Base-by-base conservation (phyloP, 2,329 filamentous ascomycete genomes). In the Elsinoe batatas region DNA sequence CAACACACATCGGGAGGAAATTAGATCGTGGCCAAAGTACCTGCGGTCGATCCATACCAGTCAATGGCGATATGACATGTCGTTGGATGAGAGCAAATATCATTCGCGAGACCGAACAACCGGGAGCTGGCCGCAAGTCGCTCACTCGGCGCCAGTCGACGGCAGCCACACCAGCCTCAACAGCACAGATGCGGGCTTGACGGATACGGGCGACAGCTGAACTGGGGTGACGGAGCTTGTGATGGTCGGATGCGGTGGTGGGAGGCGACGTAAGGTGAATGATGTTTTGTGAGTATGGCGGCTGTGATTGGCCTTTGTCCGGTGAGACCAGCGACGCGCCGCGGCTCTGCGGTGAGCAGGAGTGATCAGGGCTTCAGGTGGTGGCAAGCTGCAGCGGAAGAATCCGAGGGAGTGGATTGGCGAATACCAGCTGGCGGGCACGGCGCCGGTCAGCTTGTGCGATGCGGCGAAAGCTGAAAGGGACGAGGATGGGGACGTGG, bases 111-210 rank as follows among this genome's bases (percentile, higher is more conserved):
- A 36, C 33, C 15, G 32, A 38, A 38, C 32, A 51, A 15, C 32
- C 33, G 47, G 32, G 47, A 51, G 32, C 32, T 38, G 32, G 47
- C 47, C 47, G 47, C 47, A 38, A 38, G 47, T 51, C 47, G 47
- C 47, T 36, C 47, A 51, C 47, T 51, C 47, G 33, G 47, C 47
- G 35, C 33, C 47, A 51, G 47, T 51, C 47, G 46, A 50, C 32
- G 32, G 30, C 20, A 26, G 22, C 18, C 43, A 30, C 26, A 35
- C 32, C 11, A 20, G 20, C 36, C 15, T 51, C 47, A 38, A 33
- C 47, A 37, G 35, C 35, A 37, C 13, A n/a, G 15, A 33, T 32
- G 8, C 30, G 26, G 15, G n/a, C 30, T 35, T 32, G 47, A 10
- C 18, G 32, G 26, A 17, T 26, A 38, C 30, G 18, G 30, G 33